A percentile compares a stretch with the other conserved stretches of the same genome.
Evolutionary conservation across 2,329 filamentous ascomycete species (phyloP).

Genomic region (Arthrobotrys entomopaga): DNA sequence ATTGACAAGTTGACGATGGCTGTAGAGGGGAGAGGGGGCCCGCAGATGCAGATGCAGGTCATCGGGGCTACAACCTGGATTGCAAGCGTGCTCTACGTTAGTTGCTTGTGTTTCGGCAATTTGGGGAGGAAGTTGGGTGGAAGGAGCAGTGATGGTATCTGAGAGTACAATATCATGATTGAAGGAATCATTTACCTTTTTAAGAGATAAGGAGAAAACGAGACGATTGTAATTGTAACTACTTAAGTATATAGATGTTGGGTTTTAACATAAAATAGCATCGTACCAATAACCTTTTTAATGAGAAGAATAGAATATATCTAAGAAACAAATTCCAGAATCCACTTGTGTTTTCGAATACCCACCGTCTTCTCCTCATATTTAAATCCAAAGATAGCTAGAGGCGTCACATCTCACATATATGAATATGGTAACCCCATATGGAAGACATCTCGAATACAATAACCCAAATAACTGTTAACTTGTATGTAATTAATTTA

Average conservation of each 20-base stretch:
- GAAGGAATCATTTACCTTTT: neutral
- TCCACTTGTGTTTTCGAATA: neutral
- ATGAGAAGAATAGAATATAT: neutral
- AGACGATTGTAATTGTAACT: neutral
- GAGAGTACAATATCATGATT: too few species aligned
- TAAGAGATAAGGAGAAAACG: neutral
- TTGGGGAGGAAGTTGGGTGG: conserved; percentile 77
- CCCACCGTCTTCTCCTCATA: too few species aligned
- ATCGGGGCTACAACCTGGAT: conserved; percentile 86
- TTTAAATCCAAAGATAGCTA: too few species aligned
- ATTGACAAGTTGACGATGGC: conserved; percentile 58
- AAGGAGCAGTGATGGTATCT: neutral
- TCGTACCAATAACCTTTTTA: too few species aligned
- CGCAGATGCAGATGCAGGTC: conserved; percentile 71
- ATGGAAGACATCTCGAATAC: too few species aligned
- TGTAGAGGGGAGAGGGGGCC: conserved; percentile 61
- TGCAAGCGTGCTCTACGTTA: conserved; percentile 91
- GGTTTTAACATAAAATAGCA: neutral
- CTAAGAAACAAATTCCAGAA: neutral
- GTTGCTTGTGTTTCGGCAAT: conserved; percentile 94
- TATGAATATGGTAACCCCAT: too few species aligned
- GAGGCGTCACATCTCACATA: too few species aligned
- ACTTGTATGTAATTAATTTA: too few species aligned
- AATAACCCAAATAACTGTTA: too few species aligned
- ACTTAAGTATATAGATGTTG: too few species aligned